Evolutionary conservation across 805 yeast genomes (phyloP), one percentile per base, ranked within the genome.

Genomic region (Wilhelminamyces savonicus): DNA sequence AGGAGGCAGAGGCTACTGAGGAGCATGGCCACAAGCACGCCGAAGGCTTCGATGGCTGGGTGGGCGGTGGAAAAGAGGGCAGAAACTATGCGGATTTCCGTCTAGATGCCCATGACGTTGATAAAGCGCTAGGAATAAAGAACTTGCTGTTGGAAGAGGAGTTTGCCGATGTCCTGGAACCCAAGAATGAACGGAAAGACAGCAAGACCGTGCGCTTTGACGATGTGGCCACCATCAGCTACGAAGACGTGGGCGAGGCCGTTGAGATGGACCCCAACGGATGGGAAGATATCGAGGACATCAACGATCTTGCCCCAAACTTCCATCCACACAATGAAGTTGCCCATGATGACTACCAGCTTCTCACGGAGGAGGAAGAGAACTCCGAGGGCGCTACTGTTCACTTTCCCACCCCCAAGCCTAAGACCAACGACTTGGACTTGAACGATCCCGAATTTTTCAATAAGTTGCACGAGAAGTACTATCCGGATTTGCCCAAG

Each of bases 401-500:
- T 3, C 94, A 83, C 54, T 83, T 84, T 42, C 74, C 82, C 1
- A 73, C 69, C 28, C 82, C 83, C 5, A 46, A 47, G 20, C 35
- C 47, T 2, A 41, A 46, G 2, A 47, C 48, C 13, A 63, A 61
- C 2, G 59, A 53, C 14, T 41, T 80, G 20, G 87, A 83, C 41
- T 53, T 84, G 5, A 64, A 82, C 46, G 95, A 82, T 53, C 92
- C 94, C 1, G 69, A 79, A 8, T 88, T 88, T 51, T 71, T 77
- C 41, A 78, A 78, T 16, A 80, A 86, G 46, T 59, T 92, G 29
- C 92, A 87, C 46, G 82, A 77, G 16, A 83, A 82, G 48, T 90
- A 76, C 57, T 92, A 78, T 57, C 97, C 99, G 1, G 90, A 87
- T 41, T 62, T 92, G 29, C 95, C 96, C 2, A 76, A 66, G 27